Evolutionary conservation across 495 filamentous ascomycete genomes (phyloP), one percentile per base, ranked within the genome.

Genomic region (Penicillium longicatenatum): DNA sequence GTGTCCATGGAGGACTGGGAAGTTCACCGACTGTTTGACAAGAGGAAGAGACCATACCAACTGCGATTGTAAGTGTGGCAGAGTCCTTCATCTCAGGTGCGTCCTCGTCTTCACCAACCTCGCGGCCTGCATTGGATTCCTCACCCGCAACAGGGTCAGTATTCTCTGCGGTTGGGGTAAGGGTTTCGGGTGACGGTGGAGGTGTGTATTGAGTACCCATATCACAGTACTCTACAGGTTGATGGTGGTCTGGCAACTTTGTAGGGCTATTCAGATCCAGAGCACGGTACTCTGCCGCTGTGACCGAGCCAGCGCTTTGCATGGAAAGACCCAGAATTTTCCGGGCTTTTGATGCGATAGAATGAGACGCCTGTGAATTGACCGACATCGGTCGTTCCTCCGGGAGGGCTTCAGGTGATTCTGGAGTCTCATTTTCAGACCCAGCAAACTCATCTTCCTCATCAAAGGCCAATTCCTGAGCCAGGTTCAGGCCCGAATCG

Each of bases 381-480:
- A 75, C 73, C 0, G 78, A 81, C 29, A 68, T 60, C 6, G 75
- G 76, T 31, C 77, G 71, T 57, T 82, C 79, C 48, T 81, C 78
- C 9, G 78, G 76, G 22, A 82, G 70, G 19, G 74, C 75, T 17
- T 48, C 59, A 12, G 59, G 62, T 11, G 62, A 65, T 4, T 37
- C 30, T 5, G 59, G 62, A 1, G 60, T 42, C 30, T 74, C 71
- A 26, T 77, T 67, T 4, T 79, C 74, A 29, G 69, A 69, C 16
- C 64, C 57, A 22, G 76, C 79, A 46, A 72, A 68, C 68, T 91
- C 88, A 21, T 88, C 87, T 50, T 89, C 89, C 46, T 89, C 89
- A 54, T 90, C 91, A 41, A 95, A 87, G 50, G 87, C 86, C 57
- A 98, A 79, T 78, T 98, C 94, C 62, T 97, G 91, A 9, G 94